A percentile compares a stretch with the other conserved stretches of the same genome.
Conservation (phyloP, 2,329 filamentous ascomycete species). For the Pseudomassariella vexata region DNA sequence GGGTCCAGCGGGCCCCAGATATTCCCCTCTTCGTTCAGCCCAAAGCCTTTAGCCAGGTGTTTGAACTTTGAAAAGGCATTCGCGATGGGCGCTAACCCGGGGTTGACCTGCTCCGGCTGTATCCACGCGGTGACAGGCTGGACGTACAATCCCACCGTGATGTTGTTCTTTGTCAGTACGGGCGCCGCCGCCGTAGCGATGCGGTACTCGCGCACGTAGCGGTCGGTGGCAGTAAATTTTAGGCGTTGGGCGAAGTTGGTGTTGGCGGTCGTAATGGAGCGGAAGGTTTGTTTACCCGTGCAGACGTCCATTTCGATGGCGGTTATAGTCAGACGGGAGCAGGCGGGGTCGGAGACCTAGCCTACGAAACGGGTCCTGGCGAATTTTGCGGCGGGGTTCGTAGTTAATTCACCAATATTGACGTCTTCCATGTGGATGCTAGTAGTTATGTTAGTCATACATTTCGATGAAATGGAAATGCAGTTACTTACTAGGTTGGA, state of each 20-base stretch:
- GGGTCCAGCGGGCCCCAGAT: slow-evolving; percentile 32
- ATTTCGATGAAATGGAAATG: background rate
- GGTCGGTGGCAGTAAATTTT: slow-evolving; percentile 17
- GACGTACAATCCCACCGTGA: slow-evolving; percentile 35
- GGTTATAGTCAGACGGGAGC: slow-evolving; percentile 25
- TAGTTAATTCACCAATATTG: slow-evolving; percentile 31
- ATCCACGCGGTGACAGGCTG: slow-evolving; percentile 36
- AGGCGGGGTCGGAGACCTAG: slow-evolving; percentile 27
- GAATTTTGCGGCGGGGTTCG: slow-evolving; percentile 25
- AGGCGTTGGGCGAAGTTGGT: slow-evolving; percentile 28
- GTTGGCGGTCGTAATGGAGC: slow-evolving; percentile 25
- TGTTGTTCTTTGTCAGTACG: slow-evolving; percentile 28
- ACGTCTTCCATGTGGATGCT: slow-evolving; percentile 36
- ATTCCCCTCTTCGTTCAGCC: slow-evolving; percentile 18
- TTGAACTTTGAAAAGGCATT: slow-evolving; percentile 29
- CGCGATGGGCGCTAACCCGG: slow-evolving; percentile 24
- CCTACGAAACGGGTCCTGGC: slow-evolving; percentile 31
- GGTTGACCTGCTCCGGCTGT: slow-evolving; percentile 32
- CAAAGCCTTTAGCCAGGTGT: slow-evolving; percentile 22
- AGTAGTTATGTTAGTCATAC: slow-evolving; percentile 19
- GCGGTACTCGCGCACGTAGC: slow-evolving; percentile 34
- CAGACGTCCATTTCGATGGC: slow-evolving; percentile 36
- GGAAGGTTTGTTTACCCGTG: slow-evolving; percentile 29
- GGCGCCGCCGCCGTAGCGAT: slow-evolving; percentile 27
- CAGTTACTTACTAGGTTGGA: slow-evolving; percentile 1